A percentile compares a stretch with the other conserved stretches of the same genome.
Conservation (phyloP, 768 basidiomycete species). For the Pleurotus platypus region DNA sequence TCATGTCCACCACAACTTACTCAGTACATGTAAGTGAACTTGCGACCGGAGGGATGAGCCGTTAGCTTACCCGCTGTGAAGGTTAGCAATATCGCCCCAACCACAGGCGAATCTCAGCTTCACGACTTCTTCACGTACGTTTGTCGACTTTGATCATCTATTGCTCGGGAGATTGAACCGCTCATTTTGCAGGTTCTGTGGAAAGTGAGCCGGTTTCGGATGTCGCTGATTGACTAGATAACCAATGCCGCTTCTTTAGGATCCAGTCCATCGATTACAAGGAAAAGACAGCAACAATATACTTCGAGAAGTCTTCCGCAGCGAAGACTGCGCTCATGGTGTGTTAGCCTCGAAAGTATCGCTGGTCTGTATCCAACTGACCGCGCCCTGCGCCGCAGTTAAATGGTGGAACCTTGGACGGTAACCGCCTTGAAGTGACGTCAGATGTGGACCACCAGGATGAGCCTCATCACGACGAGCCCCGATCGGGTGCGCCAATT, state of each 20-base stretch:
- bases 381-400: slow-evolving; percentile 33
- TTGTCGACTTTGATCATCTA: neutral
- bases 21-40: too few species aligned
- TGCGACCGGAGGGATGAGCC: too few species aligned
- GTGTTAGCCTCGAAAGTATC: slow-evolving; percentile 1
- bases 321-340: slow-evolving; percentile 87
- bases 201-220: slow-evolving; percentile 49
- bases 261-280: slow-evolving; percentile 61
- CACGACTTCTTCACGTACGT: slow-evolving; percentile 80
- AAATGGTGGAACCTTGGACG: slow-evolving; percentile 76
- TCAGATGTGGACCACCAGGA: slow-evolving; percentile 62
- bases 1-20: too few species aligned
- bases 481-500: slow-evolving; percentile 39
- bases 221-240: neutral
- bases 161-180: neutral
- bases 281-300: slow-evolving; percentile 57
- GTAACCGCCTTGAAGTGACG: slow-evolving; percentile 62
- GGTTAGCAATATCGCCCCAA: slow-evolving; percentile 70
- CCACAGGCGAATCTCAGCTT: slow-evolving; percentile 65
- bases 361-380: neutral
- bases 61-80: slow-evolving; percentile 18
- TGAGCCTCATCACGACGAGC: slow-evolving; percentile 20
- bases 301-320: slow-evolving; percentile 81
- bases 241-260: slow-evolving; percentile 32
- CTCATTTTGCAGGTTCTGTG: slow-evolving; percentile 67